Percentiles rank a stretch among this genome's conserved stretches.
Conservation (phyloP, 192 early-diverging fungal genomes). For the Backusella psychrophila region DNA sequence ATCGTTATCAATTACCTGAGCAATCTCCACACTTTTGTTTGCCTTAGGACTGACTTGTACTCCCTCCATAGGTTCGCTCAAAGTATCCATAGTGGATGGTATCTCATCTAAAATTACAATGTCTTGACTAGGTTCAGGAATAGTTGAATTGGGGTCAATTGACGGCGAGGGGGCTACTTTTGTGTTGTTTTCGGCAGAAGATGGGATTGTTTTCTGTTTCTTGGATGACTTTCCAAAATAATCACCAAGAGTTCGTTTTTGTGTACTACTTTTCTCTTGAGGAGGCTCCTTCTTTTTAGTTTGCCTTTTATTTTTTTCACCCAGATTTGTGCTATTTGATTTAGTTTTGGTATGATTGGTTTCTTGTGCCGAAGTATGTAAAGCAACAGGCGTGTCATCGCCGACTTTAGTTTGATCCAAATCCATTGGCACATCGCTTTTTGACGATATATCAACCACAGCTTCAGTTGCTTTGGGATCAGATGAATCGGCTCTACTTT, state of each 20-base stretch:
- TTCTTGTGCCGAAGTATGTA: not conserved
- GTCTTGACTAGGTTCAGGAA: not conserved
- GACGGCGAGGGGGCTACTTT: not conserved
- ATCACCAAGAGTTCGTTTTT: not conserved
- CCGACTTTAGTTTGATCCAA: too few species aligned
- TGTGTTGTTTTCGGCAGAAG: not conserved
- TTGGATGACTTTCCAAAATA: not conserved
- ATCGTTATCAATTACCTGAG: not conserved
- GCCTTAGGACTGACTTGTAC: not conserved
- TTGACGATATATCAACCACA: not conserved
- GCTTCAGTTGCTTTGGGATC: not conserved
- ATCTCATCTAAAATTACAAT: not conserved
- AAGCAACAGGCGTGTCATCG: not conserved
- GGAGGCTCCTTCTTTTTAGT: not conserved
- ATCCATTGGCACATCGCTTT: not conserved
- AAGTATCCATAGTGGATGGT: not conserved
- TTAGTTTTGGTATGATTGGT: too few species aligned
- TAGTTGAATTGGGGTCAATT: not conserved
- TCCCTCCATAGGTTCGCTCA: not conserved
- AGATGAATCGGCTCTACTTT: not conserved
- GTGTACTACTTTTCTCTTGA: not conserved
- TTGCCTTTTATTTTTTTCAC: not conserved
- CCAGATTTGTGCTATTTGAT: not conserved
- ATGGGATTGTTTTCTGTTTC: not conserved
- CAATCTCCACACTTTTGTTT: not conserved